Base-by-base conservation (phyloP, 345 rosid genomes). In the Cochlearia excelsa region DNA sequence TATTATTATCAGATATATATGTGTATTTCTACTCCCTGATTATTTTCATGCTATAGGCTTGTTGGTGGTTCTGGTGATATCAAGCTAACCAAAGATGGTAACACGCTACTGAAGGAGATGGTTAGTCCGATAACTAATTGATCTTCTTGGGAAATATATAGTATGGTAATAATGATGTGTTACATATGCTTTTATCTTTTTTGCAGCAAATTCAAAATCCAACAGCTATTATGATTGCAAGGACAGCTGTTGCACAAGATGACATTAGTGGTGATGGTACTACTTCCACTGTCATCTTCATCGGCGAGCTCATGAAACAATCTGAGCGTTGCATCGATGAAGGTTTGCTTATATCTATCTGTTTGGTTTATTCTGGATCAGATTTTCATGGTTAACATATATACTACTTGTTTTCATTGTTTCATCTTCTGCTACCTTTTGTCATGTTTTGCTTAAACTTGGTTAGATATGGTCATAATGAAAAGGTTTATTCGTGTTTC, bases 191-290 rank as follows among this genome's bases (percentile, higher is more conserved):
- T 16, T 16, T 16, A 16, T 16, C 23, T 16, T 37, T 38, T 23
- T 66, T 81, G 76, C 83, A 93, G 99, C 99, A 93, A 93, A 93
- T 93, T 69, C 99, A 94, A 79, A 94, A 82, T 46, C 97, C 99
- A 7, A 94, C 99, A 0, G 97, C 99, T 26, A 85, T 93, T 55
- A 89, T 93, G 99, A 93, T 89, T 76, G 99, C 97, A 2, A 85
- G 99, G 81, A 90, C 99, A 4, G 99, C 99, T 47, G 95, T 93
- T 71, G 99, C 97, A 4, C 99, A 93, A 78, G 97, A 93, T 71
- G 97, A 90, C 68, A 85, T 85, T 9, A 93, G 96, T 55, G 99
- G 99, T 50, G 99, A 93, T 71, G 99, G 99, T 71, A 93, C 99
- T 6, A 93, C 99, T 38, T 87, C 99, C 51, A 87, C 99, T 45